These are phyloP conservation scores for Hippophae rhamnoides DNA, from an alignment of 306 rosid species.

Conservation along the genomic window DNA sequence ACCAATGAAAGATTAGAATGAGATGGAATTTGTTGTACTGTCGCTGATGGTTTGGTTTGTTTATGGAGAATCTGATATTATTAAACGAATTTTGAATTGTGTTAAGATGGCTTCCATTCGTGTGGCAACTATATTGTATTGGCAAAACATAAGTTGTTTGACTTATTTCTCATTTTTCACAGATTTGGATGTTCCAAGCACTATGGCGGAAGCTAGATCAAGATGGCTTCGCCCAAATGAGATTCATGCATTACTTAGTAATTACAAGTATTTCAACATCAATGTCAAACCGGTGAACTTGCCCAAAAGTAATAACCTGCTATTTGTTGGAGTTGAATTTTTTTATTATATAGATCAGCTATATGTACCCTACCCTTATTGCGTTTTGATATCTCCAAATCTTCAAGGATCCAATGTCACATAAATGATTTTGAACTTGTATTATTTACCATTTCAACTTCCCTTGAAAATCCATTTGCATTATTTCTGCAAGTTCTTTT, in stretches of 20 bases:
- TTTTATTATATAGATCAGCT: not conserved
- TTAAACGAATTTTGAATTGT: not conserved
- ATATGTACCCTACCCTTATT: not conserved
- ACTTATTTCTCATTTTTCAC: slow-evolving; percentile 23
- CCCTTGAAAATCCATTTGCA: no score
- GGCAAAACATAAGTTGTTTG: slow-evolving; percentile 4
- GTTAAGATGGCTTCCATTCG: not conserved
- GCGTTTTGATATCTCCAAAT: not conserved
- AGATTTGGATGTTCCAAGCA: slow-evolving; percentile 66
- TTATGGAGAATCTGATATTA: no score
- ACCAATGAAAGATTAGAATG: no score
- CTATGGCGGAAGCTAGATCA: slow-evolving; percentile 59
- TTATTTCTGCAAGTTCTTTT: no score
- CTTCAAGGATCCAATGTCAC: not conserved
- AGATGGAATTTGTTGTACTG: no score
- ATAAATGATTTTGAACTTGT: no score
- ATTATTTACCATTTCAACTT: no score
- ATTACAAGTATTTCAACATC: slow-evolving; percentile 65
- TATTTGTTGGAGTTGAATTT: slow-evolving; percentile 5
- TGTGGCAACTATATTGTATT: not conserved
- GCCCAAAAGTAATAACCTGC: slow-evolving; percentile 62
- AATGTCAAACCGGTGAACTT: slow-evolving; percentile 74
- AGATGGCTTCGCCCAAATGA: slow-evolving; percentile 99
- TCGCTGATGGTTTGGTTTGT: no score
- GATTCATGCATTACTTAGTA: slow-evolving; percentile 79